These are phyloP conservation scores for Aegilops speltoides DNA, from an alignment of 176 grass and related monocot species.

Conservation along the genomic window DNA sequence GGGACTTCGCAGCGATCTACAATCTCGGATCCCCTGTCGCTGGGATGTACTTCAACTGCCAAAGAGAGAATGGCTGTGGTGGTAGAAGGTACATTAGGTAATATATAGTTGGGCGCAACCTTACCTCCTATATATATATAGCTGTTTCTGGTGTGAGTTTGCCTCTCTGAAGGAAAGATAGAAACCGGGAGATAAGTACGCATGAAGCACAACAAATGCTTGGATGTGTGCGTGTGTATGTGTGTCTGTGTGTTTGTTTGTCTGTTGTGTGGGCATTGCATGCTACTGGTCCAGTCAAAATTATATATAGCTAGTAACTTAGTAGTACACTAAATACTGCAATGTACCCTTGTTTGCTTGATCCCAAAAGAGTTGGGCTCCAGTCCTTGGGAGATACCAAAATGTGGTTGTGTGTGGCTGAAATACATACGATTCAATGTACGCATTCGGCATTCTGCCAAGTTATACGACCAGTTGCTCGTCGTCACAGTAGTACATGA, in stretches of 20 bases:
- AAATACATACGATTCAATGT: not conserved
- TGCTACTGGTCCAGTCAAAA: not conserved
- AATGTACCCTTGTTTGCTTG: not conserved
- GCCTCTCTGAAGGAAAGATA: slow-evolving; percentile 15
- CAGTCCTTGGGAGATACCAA: not conserved
- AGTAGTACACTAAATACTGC: not conserved
- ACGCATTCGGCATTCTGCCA: too few relatives aligned
- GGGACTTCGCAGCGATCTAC: slow-evolving; percentile 66
- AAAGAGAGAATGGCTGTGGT: slow-evolving; percentile 87
- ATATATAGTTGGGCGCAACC: slow-evolving; percentile 21
- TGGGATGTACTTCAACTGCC: slow-evolving; percentile 85
- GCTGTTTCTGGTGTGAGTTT: not conserved
- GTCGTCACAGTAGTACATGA: too few relatives aligned
- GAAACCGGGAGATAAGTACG: not conserved
- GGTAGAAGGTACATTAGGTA: slow-evolving; percentile 74
- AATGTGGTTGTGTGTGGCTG: not conserved
- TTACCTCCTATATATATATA: not conserved
- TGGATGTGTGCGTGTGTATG: not conserved
- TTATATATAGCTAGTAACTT: not conserved
- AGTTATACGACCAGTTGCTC: too few relatives aligned
- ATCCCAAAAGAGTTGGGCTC: not conserved
- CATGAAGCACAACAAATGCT: too few relatives aligned
- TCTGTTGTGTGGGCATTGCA: not conserved
- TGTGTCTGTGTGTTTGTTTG: not conserved
- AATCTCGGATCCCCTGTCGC: slow-evolving; percentile 71